Conservation (phyloP, 2,329 filamentous ascomycete genomes). For the Plenodomus tracheiphilus region DNA sequence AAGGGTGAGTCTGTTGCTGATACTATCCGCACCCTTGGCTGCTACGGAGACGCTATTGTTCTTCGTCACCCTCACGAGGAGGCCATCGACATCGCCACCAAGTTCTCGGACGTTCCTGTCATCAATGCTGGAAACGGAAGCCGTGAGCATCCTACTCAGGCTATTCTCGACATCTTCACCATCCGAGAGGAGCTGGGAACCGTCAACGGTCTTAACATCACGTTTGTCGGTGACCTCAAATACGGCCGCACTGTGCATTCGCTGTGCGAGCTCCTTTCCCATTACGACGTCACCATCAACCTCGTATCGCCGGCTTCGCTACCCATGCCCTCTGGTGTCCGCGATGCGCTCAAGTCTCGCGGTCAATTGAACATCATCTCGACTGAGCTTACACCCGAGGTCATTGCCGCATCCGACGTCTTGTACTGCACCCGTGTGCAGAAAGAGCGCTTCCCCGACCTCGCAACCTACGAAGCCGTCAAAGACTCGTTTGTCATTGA, state of each 20-base stretch:
- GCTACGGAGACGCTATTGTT: slow-evolving; percentile 95
- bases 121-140: slow-evolving; percentile 98
- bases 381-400: slow-evolving; percentile 79
- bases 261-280: slow-evolving; percentile 86
- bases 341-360: slow-evolving; percentile 69
- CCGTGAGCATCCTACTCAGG: slow-evolving; percentile 95
- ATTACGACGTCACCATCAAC: slow-evolving; percentile 94
- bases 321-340: slow-evolving; percentile 73
- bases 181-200: slow-evolving; percentile 97
- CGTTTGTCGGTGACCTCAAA: slow-evolving; percentile 89
- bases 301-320: slow-evolving; percentile 83
- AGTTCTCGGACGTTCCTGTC: slow-evolving; percentile 86
- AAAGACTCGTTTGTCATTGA: slow-evolving; percentile 90
- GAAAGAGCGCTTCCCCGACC: slow-evolving; percentile 88
- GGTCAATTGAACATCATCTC: slow-evolving; percentile 79
- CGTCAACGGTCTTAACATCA: slow-evolving; percentile 92
- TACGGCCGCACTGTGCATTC: slow-evolving; percentile 96
- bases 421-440: slow-evolving; percentile 97
- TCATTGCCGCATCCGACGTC: slow-evolving; percentile 84
- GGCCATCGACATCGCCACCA: slow-evolving; percentile 79
- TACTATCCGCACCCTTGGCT: slow-evolving; percentile 88
- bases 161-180: slow-evolving; percentile 96
- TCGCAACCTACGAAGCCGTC: slow-evolving; percentile 79
- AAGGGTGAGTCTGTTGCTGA: slow-evolving; percentile 96
- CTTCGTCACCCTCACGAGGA: slow-evolving; percentile 86